phyloP scores from a whole-genome alignment of 495 filamentous ascomycete species.

The Aspergillus nanangensis region DNA sequence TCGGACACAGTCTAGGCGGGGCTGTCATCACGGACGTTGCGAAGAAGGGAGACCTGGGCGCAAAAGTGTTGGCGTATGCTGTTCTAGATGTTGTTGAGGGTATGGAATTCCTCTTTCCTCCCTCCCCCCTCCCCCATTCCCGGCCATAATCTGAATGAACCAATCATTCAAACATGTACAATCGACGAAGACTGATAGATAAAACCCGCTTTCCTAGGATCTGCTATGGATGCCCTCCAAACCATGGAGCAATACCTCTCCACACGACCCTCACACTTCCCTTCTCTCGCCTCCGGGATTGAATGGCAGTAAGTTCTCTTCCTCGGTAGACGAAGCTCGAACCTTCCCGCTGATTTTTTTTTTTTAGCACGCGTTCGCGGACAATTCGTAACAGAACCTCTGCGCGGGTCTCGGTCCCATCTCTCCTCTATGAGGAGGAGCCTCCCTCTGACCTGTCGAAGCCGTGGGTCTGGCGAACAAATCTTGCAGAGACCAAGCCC shows the following conservation, averaged over 20 bases:
- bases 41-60: conserved; percentile 57
- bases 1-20: conserved; percentile 96
- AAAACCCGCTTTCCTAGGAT: too few relatives aligned
- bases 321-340: too few relatives aligned
- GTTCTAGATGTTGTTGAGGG: conserved; percentile 97
- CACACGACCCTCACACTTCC: conserved; percentile 75
- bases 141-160: neutral
- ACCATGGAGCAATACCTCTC: conserved; percentile 90
- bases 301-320: conserved; percentile 75
- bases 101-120: conserved; percentile 20
- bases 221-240: conserved; percentile 86
- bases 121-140: neutral
- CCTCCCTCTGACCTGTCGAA: conserved; percentile 27
- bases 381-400: conserved; percentile 80
- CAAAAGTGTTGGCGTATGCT: conserved; percentile 72
- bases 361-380: conserved; percentile 75
- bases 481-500: conserved; percentile 76
- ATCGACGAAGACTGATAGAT: too few relatives aligned
- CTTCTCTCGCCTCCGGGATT: conserved; percentile 69
- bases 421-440: conserved; percentile 55
- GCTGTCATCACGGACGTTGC: conserved; percentile 88
- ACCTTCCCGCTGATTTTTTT: too few relatives aligned
- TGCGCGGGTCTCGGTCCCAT: conserved; percentile 83
- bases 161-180: neutral
- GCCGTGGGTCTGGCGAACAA: conserved; percentile 79